Base-by-base conservation (phyloP, 306 rosid genomes). In the Erythrophleum fordii region DNA sequence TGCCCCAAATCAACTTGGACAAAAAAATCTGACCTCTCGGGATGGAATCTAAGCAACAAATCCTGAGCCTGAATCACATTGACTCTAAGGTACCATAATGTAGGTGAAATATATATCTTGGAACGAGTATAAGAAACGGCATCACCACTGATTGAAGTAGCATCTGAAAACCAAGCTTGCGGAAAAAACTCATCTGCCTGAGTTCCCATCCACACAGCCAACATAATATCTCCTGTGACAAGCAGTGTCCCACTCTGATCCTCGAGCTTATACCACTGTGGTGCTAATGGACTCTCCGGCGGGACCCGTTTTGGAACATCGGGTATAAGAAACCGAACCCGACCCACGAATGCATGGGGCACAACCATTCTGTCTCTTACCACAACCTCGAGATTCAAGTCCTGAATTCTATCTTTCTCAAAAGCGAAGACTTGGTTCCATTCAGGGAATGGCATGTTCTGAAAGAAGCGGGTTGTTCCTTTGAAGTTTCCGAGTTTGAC, bases 1-100 rank as follows among this genome's bases (percentile, higher is more conserved):
- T n/a, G 11, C n/a, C 93, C 89, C 18, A 87, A 53, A 64, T 39
- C 74, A 51, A 73, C 89, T 73, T 81, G 85, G 5, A 89, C 87
- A 29, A 89, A 76, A 34, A 85, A 26, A 11, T 81, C 83, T 4
- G 86, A 79, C 7, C 48, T 76, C 25, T 66, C 45, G 0, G 79
- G 81, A 37, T 51, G 34, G 26, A 72, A 45, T 37, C 13, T 75
- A 0, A 80, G 55, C 22, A 83, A 74, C 83, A 89, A 83, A 78
- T 85, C 86, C 6, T 81, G 85, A 48, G 89, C 93, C 79, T 87
- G 88, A 56, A 89, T 83, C 61, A 85, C 80, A 44, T 83, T 87
- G 39, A 87, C 83, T 69, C 86, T 87, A 1, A 89, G 85, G 35
- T 89, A 89, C 93, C 93, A 87, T 0, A 89, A 76, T 25, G 77